Conservation (phyloP, 1,139 yeast species). For the Diutina siamensis region DNA sequence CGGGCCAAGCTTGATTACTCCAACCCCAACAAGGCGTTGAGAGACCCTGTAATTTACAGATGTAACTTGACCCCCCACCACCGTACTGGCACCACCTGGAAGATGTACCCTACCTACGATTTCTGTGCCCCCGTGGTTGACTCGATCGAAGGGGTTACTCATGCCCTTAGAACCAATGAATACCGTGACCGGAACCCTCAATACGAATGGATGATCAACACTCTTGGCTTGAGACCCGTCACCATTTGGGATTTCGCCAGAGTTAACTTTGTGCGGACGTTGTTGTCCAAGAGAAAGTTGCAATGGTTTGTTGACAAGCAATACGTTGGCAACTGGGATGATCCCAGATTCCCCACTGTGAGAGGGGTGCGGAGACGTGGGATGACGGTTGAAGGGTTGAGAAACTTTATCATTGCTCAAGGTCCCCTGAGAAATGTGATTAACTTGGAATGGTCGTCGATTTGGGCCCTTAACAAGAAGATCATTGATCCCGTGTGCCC, state of each 20-base stretch:
- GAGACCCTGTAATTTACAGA: conserved; percentile 97
- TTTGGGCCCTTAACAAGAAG: conserved; percentile 96
- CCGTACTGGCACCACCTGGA: conserved; percentile 95
- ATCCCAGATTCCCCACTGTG: conserved; percentile 98
- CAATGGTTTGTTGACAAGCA: conserved; percentile 96
- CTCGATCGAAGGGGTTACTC: conserved; percentile 91
- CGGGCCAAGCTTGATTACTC: conserved; percentile 92
- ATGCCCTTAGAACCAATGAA: conserved; percentile 92
- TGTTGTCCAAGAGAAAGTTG: conserved; percentile 89
- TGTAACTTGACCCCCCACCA: conserved; percentile 94
- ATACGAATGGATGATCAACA: conserved; percentile 87
- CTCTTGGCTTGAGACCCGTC: conserved; percentile 75
- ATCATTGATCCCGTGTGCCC: conserved; percentile 94
- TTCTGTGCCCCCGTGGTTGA: conserved; percentile 97
- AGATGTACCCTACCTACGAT: conserved; percentile 95
- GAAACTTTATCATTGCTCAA: conserved; percentile 84
- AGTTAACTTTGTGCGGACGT: conserved; percentile 89
- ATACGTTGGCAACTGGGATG: conserved; percentile 89
- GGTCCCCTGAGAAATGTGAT: conserved; percentile 96
- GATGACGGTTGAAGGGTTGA: conserved; percentile 95
- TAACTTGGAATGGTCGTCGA: conserved; percentile 91
- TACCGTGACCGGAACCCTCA: conserved; percentile 97
- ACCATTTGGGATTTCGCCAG: conserved; percentile 97
- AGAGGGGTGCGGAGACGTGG: conserved; percentile 99
- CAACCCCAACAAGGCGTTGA: conserved; percentile 81